Evolutionary conservation across 73 alveolate genomes (phyloP).

Genomic region (Uronychia binucleata): DNA sequence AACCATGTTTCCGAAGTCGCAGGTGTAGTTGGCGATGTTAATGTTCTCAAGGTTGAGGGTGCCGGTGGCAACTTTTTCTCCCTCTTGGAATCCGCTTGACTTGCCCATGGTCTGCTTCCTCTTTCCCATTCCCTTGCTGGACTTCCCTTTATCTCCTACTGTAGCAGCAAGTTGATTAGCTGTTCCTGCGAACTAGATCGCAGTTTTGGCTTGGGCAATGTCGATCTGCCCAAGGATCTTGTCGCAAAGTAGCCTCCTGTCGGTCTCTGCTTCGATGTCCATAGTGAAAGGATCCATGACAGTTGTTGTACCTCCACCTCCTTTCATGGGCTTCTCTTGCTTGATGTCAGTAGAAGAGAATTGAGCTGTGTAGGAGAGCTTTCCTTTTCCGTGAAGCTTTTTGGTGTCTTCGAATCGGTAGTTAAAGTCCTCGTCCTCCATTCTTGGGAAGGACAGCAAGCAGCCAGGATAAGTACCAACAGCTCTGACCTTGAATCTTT

Average conservation of each 20-base stretch:
- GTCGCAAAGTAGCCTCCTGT: conserved; percentile 67
- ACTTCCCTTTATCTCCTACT: conserved; percentile 23
- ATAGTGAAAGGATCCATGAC: conserved; percentile 50
- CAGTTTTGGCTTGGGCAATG: conserved; percentile 40
- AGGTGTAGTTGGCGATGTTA: conserved; percentile 69
- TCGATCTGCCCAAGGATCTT: conserved; percentile 59
- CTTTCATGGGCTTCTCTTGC: conserved; percentile 24
- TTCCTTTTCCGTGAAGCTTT: conserved; percentile 42
- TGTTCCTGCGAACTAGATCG: conserved; percentile 3
- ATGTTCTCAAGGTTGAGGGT: conserved; percentile 39
- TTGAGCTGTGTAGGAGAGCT: conserved; percentile 48
- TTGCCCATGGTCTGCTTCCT: not conserved
- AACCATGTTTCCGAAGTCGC: conserved; percentile 91
- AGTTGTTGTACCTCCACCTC: conserved; percentile 4
- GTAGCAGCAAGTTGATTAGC: not conserved
- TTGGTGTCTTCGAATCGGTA: conserved; percentile 87
- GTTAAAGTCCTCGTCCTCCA: conserved; percentile 86
- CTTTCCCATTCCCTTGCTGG: conserved; percentile 6
- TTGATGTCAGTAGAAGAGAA: conserved; percentile 50
- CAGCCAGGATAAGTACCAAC: conserved; percentile 97
- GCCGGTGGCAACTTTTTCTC: not conserved
- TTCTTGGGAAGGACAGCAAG: conserved; percentile 87
- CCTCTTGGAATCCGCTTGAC: not conserved
- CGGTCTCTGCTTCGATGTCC: conserved; percentile 73
- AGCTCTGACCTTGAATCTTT: conserved; percentile 93